These are phyloP conservation scores for Puccinellia tenuiflora DNA, from an alignment of 176 grass and related monocot genomes.

Conservation along the genomic window DNA sequence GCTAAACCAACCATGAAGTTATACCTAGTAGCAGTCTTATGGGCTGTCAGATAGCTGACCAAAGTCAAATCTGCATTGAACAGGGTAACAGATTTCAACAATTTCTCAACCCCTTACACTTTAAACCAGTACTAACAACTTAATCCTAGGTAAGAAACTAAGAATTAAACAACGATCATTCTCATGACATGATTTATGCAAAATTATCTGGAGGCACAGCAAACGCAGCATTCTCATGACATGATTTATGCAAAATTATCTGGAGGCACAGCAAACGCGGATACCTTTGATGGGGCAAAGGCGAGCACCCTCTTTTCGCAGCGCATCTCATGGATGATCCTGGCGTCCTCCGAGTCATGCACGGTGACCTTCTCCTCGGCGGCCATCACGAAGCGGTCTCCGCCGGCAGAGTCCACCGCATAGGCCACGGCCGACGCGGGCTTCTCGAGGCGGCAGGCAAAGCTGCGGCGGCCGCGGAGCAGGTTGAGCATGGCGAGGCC, in stretches of 20 bases:
- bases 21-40: not conserved
- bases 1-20: not conserved
- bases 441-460: conserved; percentile 63
- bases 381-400: conserved; percentile 54
- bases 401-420: not conserved
- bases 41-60: not conserved
- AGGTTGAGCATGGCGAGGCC: conserved; percentile 76
- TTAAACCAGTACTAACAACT: not conserved
- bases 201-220: not conserved
- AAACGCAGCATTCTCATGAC: not conserved
- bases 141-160: not conserved
- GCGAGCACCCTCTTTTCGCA: conserved; percentile 55
- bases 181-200: not conserved
- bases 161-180: not conserved
- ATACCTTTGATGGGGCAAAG: conserved; percentile 65
- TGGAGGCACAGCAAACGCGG: not conserved
- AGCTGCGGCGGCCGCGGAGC: conserved; percentile 56
- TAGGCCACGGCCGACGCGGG: conserved; percentile 54
- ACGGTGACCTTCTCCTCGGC: conserved; percentile 49
- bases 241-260: not conserved
- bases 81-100: not conserved
- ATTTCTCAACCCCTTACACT: not conserved
- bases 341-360: conserved; percentile 77
- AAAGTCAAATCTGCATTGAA: not conserved
- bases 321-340: conserved; percentile 63